Percentiles rank a stretch among this genome's conserved stretches.
Evolutionary conservation across 805 yeast species (phyloP).

Genomic region (Pichia occidentalis): DNA sequence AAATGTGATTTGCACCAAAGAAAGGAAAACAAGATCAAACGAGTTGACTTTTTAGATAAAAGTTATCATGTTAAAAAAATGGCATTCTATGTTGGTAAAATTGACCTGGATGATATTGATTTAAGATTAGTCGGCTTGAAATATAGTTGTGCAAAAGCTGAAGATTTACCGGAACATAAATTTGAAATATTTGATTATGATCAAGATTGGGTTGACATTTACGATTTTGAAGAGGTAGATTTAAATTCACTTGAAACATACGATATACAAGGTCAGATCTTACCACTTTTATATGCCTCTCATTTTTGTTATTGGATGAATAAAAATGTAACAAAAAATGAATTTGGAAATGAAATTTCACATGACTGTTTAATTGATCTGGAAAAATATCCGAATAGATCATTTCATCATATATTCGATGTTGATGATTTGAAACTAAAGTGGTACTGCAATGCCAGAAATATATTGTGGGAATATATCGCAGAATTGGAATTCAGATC

Average conservation of each 20-base stretch:
- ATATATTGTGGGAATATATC: constrained; percentile 54
- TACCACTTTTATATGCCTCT: constrained; percentile 65
- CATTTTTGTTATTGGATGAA: constrained; percentile 63
- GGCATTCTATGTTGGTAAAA: constrained; percentile 57
- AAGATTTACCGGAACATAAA: constrained; percentile 4
- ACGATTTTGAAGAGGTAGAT: constrained; percentile 57
- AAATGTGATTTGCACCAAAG: constrained; percentile 58
- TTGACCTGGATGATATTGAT: constrained; percentile 50
- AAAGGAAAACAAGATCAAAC: constrained; percentile 40
- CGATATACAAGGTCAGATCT: constrained; percentile 38
- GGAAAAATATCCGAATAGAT: constrained; percentile 20
- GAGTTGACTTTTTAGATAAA: constrained; percentile 42
- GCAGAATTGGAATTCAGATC: constrained; percentile 41
- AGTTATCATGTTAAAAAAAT: constrained; percentile 47
- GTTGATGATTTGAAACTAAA: constrained; percentile 66
- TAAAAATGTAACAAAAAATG: constrained; percentile 27
- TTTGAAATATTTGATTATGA: constrained; percentile 46
- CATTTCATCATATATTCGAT: constrained; percentile 61
- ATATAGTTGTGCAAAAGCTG: constrained; percentile 25
- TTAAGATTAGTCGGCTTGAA: constrained; percentile 47
- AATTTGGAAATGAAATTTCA: constrained; percentile 46
- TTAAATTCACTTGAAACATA: constrained; percentile 32
- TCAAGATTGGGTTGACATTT: constrained; percentile 51
- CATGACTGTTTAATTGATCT: constrained; percentile 59
- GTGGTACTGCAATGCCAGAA: constrained; percentile 70